Base-by-base conservation (phyloP, 179 eudicot genomes). In the Sideroxylon spinosum region DNA sequence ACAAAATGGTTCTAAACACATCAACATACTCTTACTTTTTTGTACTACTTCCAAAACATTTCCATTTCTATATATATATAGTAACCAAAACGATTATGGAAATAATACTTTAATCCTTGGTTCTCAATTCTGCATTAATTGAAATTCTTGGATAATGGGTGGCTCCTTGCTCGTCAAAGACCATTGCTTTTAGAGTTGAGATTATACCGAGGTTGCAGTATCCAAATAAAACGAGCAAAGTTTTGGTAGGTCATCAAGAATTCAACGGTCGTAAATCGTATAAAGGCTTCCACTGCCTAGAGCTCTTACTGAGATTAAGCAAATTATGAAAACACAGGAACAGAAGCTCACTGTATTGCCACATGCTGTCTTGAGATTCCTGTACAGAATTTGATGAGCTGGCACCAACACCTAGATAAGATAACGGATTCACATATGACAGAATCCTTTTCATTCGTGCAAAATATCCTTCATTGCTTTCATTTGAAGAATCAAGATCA, bases 361-460 rank as follows among this genome's bases (percentile, higher is more conserved):
- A 69, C 59, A 68, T 68, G 77, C 81, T 74, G 48, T 80, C 72
- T 52, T 65, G 85, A 52, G 93, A 74, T 72, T 86, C 89, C 73
- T 77, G 86, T 22, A 74, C 77, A 75, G 87, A 71, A 72, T 73
- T 80, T 64, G 91, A 68, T 5, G 91, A 74, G 77, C 71, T 79
- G 73, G 85, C 72, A 74, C 87, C 80, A 62, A 86, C 81, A 78
- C 85, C 82, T 79, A 90, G 79, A 81, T 90, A 90, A 29, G 91
- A 86, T 29, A 90, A 62, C 55, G 90, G 89, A 78, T 86, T 89
- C 66, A 79, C 79, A 23, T 86, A 90, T 14, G 91, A 88, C 56
- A 90, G 57, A 71, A 85, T 57, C 78, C 79, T 81, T 78, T 61
- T 90, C 37, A 88, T 26, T 13, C 28, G 81, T 22, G 77, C 80